These are phyloP conservation scores for Chernovozyma aurita DNA, from an alignment of 1,139 yeast species.

Conservation along the genomic window DNA sequence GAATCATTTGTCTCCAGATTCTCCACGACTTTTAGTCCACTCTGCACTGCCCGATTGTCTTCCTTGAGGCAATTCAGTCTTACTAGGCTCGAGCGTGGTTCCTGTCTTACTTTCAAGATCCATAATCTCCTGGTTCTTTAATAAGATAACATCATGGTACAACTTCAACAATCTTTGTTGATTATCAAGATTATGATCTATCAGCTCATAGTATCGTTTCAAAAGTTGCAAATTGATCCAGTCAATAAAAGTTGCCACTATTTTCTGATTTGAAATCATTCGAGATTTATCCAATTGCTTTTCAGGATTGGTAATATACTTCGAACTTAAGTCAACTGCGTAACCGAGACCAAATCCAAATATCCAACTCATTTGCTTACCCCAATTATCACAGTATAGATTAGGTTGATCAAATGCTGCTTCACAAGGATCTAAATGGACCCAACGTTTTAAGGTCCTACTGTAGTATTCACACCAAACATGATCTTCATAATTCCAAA, in stretches of 20 bases:
- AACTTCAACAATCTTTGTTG: slow-evolving; percentile 14
- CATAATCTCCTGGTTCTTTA: slow-evolving; percentile 12
- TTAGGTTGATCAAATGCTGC: slow-evolving; percentile 77
- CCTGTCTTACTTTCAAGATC: slow-evolving; percentile 7
- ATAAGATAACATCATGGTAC: slow-evolving; percentile 24
- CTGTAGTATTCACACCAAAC: slow-evolving; percentile 95
- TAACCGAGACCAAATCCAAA: slow-evolving; percentile 64
- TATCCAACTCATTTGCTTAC: slow-evolving; percentile 85
- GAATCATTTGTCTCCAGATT: slow-evolving; percentile 49
- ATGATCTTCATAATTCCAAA: slow-evolving; percentile 91
- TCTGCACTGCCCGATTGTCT: slow-evolving; percentile 72
- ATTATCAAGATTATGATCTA: slow-evolving; percentile 17
- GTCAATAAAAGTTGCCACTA: slow-evolving; percentile 33
- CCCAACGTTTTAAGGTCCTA: slow-evolving; percentile 58
- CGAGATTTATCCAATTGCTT: slow-evolving; percentile 49
- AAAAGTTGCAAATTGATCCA: slow-evolving; percentile 31
- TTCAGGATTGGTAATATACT: slow-evolving; percentile 56
- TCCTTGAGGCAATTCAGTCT: slow-evolving; percentile 29
- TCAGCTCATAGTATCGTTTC: slow-evolving; percentile 22
- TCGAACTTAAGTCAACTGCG: slow-evolving; percentile 60
- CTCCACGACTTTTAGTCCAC: slow-evolving; percentile 79
- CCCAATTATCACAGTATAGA: slow-evolving; percentile 83
- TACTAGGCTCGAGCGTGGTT: slow-evolving; percentile 10
- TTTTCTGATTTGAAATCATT: slow-evolving; percentile 32
- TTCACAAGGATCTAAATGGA: slow-evolving; percentile 89